Evolutionary conservation across 768 basidiomycete species (phyloP).

Genomic region (Tubosaeta sp.): DNA sequence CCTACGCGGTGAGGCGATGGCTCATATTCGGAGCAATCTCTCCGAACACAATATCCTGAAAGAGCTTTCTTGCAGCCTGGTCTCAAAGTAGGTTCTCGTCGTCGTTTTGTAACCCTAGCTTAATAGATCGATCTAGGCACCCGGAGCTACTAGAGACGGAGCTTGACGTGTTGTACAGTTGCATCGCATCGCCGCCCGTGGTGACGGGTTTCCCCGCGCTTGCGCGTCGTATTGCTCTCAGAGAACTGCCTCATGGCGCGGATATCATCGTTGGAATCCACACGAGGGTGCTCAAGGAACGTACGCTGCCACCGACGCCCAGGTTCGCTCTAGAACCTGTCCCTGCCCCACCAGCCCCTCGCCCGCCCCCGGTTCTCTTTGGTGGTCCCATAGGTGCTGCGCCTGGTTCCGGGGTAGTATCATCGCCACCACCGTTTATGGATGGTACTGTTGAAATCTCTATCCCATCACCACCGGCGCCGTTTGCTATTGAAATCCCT

Average conservation of each 20-base stretch:
- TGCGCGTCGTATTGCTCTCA: constrained; percentile 12
- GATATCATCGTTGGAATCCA: constrained; percentile 22
- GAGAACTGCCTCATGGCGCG: constrained; percentile 19
- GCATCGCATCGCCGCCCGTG: constrained; percentile 13
- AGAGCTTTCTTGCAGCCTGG: constrained; percentile 20
- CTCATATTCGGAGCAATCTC: constrained; percentile 14
- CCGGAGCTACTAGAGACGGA: constrained; percentile 20
- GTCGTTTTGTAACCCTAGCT: not conserved
- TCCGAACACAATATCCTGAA: constrained; percentile 20
- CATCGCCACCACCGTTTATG: not conserved
- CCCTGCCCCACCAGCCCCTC: too few relatives aligned
- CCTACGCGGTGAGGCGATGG: constrained; percentile 17
- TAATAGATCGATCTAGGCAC: constrained; percentile 5
- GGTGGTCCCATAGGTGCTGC: not conserved
- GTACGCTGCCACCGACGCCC: not conserved
- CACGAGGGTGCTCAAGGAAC: constrained; percentile 10
- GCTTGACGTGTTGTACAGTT: constrained; percentile 17
- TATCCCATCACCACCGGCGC: too few relatives aligned
- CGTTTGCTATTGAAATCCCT: too few relatives aligned
- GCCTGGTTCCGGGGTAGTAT: not conserved
- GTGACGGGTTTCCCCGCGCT: constrained; percentile 11
- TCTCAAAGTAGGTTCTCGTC: constrained; percentile 12
- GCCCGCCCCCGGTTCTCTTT: not conserved
- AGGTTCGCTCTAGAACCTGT: not conserved
- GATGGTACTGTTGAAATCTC: too few relatives aligned